phyloP scores from a whole-genome alignment of 768 basidiomycete species.

The Suillus discolor region DNA sequence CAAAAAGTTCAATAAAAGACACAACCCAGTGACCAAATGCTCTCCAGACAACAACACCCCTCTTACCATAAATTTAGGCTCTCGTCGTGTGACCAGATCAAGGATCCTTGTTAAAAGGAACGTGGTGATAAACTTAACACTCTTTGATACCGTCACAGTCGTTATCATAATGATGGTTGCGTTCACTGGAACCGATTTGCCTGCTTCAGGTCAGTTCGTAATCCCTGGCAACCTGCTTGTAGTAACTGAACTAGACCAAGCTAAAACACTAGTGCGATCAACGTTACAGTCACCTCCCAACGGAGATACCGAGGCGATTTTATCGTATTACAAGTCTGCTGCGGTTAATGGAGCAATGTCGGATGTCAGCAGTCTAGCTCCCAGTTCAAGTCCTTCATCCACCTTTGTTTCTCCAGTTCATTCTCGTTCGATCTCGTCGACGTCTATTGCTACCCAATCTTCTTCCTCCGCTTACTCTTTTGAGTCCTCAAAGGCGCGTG shows the following conservation, averaged over 20 bases:
- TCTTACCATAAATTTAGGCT: not conserved
- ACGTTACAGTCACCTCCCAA: not conserved
- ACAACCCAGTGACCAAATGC: not conserved
- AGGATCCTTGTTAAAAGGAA: not conserved
- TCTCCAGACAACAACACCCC: not conserved
- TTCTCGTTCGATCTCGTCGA: slow-evolving; percentile 12
- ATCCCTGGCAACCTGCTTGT: not conserved
- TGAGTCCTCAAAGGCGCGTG: slow-evolving; percentile 32
- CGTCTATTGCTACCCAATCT: slow-evolving; percentile 25
- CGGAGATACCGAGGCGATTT: slow-evolving; percentile 45
- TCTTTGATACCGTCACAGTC: not conserved
- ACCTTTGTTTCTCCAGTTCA: slow-evolving; percentile 4
- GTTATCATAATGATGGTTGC: slow-evolving; percentile 5
- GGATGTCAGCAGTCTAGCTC: slow-evolving; percentile 26
- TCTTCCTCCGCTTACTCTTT: slow-evolving; percentile 57
- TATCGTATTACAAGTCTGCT: slow-evolving; percentile 60
- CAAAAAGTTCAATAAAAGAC: slow-evolving; percentile 4
- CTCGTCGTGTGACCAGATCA: slow-evolving; percentile 6
- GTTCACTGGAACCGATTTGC: slow-evolving; percentile 1
- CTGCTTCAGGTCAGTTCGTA: slow-evolving; percentile 7
- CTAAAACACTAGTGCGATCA: not conserved
- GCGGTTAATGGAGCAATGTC: slow-evolving; percentile 36
- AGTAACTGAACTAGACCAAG: not conserved
- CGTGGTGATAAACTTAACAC: not conserved
- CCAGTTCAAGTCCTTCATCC: slow-evolving; percentile 23